Base-by-base conservation (phyloP, 306 rosid species). In the Lathyrus sativus region DNA sequence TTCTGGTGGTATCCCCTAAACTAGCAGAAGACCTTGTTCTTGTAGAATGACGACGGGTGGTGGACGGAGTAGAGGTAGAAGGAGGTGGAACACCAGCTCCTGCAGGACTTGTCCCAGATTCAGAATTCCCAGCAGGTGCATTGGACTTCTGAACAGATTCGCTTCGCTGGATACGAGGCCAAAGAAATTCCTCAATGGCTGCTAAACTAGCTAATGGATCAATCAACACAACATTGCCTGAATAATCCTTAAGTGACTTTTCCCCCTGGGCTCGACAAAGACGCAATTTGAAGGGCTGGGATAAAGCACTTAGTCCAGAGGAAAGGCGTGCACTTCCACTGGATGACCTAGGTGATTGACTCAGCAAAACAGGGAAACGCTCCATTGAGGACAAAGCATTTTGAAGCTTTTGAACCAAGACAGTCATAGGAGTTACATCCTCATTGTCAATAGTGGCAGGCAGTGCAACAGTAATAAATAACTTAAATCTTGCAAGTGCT, bases 201-300 rank as follows among this genome's bases (percentile, higher is more conserved):
- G 97, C 97, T 78, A 95, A 83, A 78, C 97, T 87, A 45, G 99
- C 97, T 48, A 90, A 72, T 45, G 99, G 99, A 71, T 95, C 99
- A 70, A 95, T 91, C 76, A 95, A 72, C 38, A 95, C 97, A 71
- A 95, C 86, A 74, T 95, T 95, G 6, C 95, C 85, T 62, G 99
- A 95, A 81, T 95, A 95, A 76, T 95, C 97, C 49, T 88, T 85
- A 19, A 95, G 91, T 63, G 91, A 79, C 62, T 91, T 95, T 22
- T 95, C 99, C 57, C 99, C 99, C 77, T 85, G 99, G 26, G 88
- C 90, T 75, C 97, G 90, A 80, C 97, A 84, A 28, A 95, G 96
- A 51, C 99, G 96, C 81, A 95, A 71, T 85, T 95, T 95, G 58
- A 95, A 82, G 61, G 97, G 99, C 53, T 95, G 99, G 56, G 99